A percentile compares a stretch with the other conserved stretches of the same genome.
Conservation (phyloP, 2,329 filamentous ascomycete genomes). For the Tolypocladium amazonense region DNA sequence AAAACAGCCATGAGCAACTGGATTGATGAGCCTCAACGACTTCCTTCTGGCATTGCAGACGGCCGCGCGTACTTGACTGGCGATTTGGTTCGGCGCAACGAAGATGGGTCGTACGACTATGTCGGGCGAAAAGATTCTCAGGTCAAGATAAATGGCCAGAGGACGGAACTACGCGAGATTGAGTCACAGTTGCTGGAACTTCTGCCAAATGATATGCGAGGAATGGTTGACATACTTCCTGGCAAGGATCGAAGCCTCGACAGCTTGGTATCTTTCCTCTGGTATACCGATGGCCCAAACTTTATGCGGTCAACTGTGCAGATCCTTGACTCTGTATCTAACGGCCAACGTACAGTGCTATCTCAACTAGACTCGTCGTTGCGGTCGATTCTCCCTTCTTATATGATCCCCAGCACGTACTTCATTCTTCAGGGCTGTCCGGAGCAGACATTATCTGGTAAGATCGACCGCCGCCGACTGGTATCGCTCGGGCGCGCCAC, state of each 20-base stretch:
- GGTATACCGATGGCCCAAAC: not conserved
- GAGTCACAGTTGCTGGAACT: slow-evolving; percentile 3
- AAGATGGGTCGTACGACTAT: slow-evolving; percentile 28
- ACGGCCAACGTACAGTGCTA: not conserved
- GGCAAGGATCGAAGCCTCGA: not conserved
- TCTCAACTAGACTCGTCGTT: not conserved
- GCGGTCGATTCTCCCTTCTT: slow-evolving; percentile 11
- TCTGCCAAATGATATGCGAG: not conserved
- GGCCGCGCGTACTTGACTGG: slow-evolving; percentile 30
- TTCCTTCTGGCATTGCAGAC: not conserved
- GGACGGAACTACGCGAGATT: slow-evolving; percentile 33
- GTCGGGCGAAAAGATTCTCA: slow-evolving; percentile 44
- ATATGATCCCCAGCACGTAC: slow-evolving; percentile 31
- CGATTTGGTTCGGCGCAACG: slow-evolving; percentile 30
- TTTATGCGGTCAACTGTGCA: slow-evolving; percentile 1
- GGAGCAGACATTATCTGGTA: slow-evolving; percentile 1
- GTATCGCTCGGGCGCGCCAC: not conserved
- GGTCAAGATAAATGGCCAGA: slow-evolving; percentile 45
- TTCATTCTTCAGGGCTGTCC: slow-evolving; percentile 28
- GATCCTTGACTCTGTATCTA: not conserved
- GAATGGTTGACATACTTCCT: not conserved
- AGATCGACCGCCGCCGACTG: slow-evolving; percentile 3
- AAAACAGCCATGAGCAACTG: slow-evolving; percentile 26
- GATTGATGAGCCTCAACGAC: slow-evolving; percentile 10
- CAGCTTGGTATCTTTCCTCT: not conserved